Percentiles rank a stretch among this genome's conserved stretches.
phyloP scores from a whole-genome alignment of 129 eudicot genomes.

The Lactuca sativa region DNA sequence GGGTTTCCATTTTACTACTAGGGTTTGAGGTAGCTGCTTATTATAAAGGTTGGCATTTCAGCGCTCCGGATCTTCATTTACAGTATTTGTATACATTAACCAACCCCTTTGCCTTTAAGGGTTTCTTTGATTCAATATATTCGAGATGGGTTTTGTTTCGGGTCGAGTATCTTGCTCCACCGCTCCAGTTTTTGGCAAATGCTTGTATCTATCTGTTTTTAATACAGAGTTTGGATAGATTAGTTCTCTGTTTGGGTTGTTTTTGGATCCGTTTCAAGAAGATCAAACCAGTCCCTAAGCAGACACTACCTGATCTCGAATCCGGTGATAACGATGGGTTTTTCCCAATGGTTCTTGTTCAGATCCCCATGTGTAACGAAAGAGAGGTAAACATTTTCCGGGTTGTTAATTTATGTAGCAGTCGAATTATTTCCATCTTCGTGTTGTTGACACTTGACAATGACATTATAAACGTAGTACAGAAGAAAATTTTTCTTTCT shows the following conservation, averaged over 20 bases:
- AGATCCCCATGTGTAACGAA: constrained; percentile 34
- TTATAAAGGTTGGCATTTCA: constrained; percentile 67
- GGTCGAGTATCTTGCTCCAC: constrained; percentile 84
- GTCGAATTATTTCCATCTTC: too few relatives aligned
- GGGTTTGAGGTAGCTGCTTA: constrained; percentile 71
- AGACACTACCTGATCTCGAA: constrained; percentile 63
- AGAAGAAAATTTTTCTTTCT: too few relatives aligned
- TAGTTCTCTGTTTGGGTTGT: constrained; percentile 76
- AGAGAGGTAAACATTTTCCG: constrained; percentile 52
- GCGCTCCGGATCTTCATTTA: constrained; percentile 63
- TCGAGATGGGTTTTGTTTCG: constrained; percentile 75
- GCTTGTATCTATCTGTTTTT: constrained; percentile 67
- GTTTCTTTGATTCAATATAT: constrained; percentile 53
- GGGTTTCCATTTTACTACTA: constrained; percentile 53
- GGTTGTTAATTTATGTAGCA: constrained; percentile 4
- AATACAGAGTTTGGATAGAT: constrained; percentile 82
- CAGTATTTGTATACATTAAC: constrained; percentile 44
- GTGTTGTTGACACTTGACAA: too few relatives aligned
- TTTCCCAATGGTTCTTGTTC: constrained; percentile 95
- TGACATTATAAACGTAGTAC: too few relatives aligned
- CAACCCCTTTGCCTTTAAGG: constrained; percentile 40
- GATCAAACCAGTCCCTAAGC: constrained; percentile 65
- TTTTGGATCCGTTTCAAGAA: constrained; percentile 69
- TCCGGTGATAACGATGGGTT: constrained; percentile 58
- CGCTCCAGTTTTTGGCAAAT: constrained; percentile 66